Conservation (phyloP, 1,284 basidiomycete species). For the Cryptococcus sp. region DNA sequence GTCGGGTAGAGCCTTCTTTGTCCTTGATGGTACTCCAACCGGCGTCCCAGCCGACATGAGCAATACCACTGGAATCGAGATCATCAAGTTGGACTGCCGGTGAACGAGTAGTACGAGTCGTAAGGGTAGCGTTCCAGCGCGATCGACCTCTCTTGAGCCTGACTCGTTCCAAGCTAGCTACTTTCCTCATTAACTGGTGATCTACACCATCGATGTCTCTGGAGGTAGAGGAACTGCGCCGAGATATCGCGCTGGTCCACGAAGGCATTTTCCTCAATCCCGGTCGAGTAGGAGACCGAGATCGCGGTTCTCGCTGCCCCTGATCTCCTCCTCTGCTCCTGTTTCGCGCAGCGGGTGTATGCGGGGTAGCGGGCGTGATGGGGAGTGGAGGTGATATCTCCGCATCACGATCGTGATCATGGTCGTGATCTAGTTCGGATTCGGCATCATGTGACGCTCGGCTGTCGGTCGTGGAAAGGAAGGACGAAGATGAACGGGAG, state of each 20-base stretch:
- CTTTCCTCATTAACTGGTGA: neutral
- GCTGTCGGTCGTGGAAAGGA: neutral
- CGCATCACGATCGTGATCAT: neutral
- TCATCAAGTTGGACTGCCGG: too few relatives aligned
- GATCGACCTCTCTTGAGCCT: neutral
- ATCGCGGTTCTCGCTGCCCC: neutral
- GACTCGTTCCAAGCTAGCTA: too few relatives aligned
- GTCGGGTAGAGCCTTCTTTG: too few relatives aligned
- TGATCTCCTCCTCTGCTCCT: neutral
- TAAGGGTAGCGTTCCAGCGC: neutral
- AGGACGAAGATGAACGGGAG: slow-evolving; percentile 13
- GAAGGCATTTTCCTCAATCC: slow-evolving; percentile 19
- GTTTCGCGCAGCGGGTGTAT: neutral
- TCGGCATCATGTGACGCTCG: slow-evolving; percentile 1
- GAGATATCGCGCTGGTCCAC: slow-evolving; percentile 13
- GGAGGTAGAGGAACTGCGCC: neutral
- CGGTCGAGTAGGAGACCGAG: slow-evolving; percentile 1
- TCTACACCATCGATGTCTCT: neutral
- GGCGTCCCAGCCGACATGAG: too few relatives aligned
- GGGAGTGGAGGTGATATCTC: neutral
- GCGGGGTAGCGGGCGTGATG: neutral
- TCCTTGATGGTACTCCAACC: too few relatives aligned
- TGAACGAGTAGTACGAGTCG: neutral
- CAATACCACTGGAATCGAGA: too few relatives aligned
- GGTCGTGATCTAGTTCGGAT: neutral